These are phyloP conservation scores for Puccinia sorghi DNA, from an alignment of 1,284 basidiomycete genomes.

Conservation along the genomic window DNA sequence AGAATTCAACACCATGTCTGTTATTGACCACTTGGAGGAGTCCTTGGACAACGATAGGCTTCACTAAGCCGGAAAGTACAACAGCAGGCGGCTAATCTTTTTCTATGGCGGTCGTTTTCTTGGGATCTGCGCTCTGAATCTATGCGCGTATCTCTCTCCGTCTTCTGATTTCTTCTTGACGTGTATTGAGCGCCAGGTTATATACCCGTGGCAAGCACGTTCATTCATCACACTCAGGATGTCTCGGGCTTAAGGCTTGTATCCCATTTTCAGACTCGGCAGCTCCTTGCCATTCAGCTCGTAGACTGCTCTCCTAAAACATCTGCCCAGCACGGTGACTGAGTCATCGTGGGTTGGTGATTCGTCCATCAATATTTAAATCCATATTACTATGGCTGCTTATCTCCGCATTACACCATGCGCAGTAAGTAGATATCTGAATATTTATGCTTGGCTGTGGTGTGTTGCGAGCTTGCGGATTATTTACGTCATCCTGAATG, in stretches of 20 bases:
- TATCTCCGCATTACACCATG: background rate
- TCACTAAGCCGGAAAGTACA: too few relatives aligned
- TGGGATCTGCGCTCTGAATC: background rate
- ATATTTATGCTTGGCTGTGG: background rate
- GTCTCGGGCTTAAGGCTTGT: too few relatives aligned
- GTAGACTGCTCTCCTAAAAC: too few relatives aligned
- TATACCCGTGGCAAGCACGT: background rate
- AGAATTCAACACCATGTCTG: too few relatives aligned
- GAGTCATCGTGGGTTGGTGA: background rate
- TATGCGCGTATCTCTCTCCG: slow-evolving; percentile 19
- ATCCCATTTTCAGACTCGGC: too few relatives aligned
- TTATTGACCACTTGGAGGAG: too few relatives aligned
- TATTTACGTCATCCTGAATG: background rate
- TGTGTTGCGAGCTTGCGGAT: background rate
- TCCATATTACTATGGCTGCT: background rate
- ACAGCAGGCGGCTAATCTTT: background rate
- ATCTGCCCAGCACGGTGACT: background rate
- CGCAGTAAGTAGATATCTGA: background rate
- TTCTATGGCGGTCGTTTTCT: background rate
- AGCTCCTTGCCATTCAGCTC: too few relatives aligned
- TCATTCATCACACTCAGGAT: background rate
- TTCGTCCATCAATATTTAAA: too few relatives aligned
- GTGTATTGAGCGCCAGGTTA: background rate
- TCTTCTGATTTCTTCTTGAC: background rate
- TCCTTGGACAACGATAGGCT: too few relatives aligned